Evolutionary conservation across 768 basidiomycete genomes (phyloP).

Genomic region (Boletellus sp.): DNA sequence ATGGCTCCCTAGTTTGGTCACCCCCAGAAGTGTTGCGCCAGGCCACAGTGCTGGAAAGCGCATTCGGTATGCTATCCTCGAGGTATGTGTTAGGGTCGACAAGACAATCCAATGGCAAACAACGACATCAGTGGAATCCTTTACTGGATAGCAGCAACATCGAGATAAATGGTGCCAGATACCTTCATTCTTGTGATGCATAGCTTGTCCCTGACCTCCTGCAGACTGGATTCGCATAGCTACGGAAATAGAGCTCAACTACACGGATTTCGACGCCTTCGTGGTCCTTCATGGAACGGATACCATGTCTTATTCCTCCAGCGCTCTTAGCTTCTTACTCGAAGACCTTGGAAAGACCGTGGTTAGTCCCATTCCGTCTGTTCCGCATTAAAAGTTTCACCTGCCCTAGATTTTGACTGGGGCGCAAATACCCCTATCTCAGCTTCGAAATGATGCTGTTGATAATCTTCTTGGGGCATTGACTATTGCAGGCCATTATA

Average conservation of each 20-base stretch:
- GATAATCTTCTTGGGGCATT: slow-evolving; percentile 90
- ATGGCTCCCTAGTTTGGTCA: slow-evolving; percentile 70
- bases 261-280: slow-evolving; percentile 81
- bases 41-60: slow-evolving; percentile 62
- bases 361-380: slow-evolving; percentile 38
- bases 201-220: slow-evolving; percentile 7
- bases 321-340: slow-evolving; percentile 84
- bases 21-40: slow-evolving; percentile 63
- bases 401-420: slow-evolving; percentile 77
- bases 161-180: slow-evolving; percentile 62
- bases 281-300: slow-evolving; percentile 89
- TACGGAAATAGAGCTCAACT: slow-evolving; percentile 91
- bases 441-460: slow-evolving; percentile 89
- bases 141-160: slow-evolving; percentile 88
- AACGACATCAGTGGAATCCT: slow-evolving; percentile 66
- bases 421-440: slow-evolving; percentile 89
- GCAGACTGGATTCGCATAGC: slow-evolving; percentile 89
- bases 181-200: background rate
- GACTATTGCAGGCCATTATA: slow-evolving; percentile 84
- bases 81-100: slow-evolving; percentile 45
- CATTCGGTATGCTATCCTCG: slow-evolving; percentile 81
- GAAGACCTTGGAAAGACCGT: slow-evolving; percentile 93
- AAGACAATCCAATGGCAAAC: background rate
- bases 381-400: background rate
- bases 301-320: slow-evolving; percentile 87